Percentiles rank a stretch among this genome's conserved stretches.
phyloP scores from a whole-genome alignment of 305 asterid genomes.

The Fraxinus sp. region DNA sequence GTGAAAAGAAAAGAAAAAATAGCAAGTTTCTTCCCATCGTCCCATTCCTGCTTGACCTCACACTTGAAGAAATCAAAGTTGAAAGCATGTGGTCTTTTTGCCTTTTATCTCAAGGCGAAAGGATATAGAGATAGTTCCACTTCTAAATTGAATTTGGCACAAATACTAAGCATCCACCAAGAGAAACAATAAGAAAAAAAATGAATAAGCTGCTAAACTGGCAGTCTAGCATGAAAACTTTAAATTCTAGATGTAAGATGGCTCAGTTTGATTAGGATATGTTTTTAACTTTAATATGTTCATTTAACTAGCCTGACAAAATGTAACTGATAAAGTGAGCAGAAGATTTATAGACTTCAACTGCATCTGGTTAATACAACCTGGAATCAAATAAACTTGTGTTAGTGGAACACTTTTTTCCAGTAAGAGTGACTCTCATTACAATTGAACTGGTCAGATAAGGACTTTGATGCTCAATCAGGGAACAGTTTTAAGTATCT shows the following conservation, averaged over 20 bases:
- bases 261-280: background rate
- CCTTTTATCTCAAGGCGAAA: background rate
- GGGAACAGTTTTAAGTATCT: background rate
- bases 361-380: background rate
- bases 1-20: background rate
- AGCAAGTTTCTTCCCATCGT: background rate
- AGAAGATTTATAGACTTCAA: background rate
- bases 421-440: background rate
- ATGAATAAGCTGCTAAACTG: background rate
- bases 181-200: background rate
- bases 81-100: background rate
- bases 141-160: background rate
- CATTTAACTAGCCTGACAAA: background rate
- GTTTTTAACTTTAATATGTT: background rate
- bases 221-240: background rate
- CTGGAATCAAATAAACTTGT: constrained; percentile 4
- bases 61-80: background rate
- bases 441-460: background rate
- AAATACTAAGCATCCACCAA: background rate
- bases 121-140: background rate
- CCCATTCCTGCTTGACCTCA: background rate
- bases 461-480: background rate
- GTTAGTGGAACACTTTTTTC: background rate
- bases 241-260: background rate
- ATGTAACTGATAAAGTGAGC: background rate